Evolutionary conservation across 202 grass and related monocot species (phyloP).

Genomic region (Schoenoplectus triqueter): DNA sequence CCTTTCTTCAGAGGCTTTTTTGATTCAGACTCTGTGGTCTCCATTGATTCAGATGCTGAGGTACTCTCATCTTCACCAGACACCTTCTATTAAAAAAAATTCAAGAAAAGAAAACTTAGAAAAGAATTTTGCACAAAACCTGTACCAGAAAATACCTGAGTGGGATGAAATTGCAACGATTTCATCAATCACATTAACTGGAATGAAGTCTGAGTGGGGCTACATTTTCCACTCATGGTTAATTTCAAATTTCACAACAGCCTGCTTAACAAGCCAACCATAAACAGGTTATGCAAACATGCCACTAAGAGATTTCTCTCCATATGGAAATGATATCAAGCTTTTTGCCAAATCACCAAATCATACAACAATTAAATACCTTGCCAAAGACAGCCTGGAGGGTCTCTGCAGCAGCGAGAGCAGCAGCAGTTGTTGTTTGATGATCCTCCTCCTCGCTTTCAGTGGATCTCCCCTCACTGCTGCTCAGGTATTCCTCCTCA

Average conservation of each 20-base stretch:
- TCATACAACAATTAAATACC: slow-evolving; percentile 41
- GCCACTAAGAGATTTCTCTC: too few relatives aligned
- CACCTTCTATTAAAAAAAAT: slow-evolving; percentile 52
- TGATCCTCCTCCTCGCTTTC: slow-evolving; percentile 73
- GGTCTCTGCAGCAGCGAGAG: slow-evolving; percentile 39
- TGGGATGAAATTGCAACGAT: background rate
- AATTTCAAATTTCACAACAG: slow-evolving; percentile 12
- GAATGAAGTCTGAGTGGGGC: background rate
- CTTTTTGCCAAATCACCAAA: background rate
- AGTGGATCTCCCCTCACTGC: slow-evolving; percentile 60
- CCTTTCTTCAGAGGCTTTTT: slow-evolving; percentile 78
- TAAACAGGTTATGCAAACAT: too few relatives aligned
- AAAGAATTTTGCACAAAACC: background rate
- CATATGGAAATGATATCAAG: too few relatives aligned
- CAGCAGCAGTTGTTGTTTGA: slow-evolving; percentile 53
- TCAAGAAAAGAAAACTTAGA: slow-evolving; percentile 31
- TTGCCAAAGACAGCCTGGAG: slow-evolving; percentile 69
- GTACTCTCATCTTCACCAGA: slow-evolving; percentile 60
- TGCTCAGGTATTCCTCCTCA: slow-evolving; percentile 80
- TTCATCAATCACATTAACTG: background rate
- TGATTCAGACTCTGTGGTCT: slow-evolving; percentile 56
- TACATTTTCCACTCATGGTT: slow-evolving; percentile 12
- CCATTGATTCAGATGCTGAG: slow-evolving; percentile 53
- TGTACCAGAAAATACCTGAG: background rate
- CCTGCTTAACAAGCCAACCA: background rate